phyloP scores from a whole-genome alignment of 2,329 filamentous ascomycete species.

The Cercospora brassicicola region DNA sequence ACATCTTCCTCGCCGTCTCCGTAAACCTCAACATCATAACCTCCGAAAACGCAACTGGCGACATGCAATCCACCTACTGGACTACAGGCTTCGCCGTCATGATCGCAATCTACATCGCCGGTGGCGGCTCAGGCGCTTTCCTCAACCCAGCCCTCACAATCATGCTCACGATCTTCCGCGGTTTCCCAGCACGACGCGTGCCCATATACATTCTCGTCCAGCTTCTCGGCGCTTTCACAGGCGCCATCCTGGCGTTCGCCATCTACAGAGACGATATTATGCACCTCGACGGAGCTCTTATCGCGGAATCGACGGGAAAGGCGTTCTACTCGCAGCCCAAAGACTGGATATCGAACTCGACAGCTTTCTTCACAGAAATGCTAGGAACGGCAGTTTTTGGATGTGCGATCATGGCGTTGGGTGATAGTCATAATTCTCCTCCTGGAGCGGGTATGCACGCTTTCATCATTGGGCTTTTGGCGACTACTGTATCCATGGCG shows the following conservation, averaged over 20 bases:
- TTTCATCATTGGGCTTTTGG: slow-evolving; percentile 51
- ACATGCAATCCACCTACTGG: slow-evolving; percentile 33
- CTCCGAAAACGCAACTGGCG: slow-evolving; percentile 37
- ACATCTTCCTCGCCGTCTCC: slow-evolving; percentile 29
- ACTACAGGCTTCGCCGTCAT: slow-evolving; percentile 58
- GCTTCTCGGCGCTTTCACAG: slow-evolving; percentile 54
- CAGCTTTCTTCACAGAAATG: slow-evolving; percentile 51
- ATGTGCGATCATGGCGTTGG: slow-evolving; percentile 45
- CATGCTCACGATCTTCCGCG: slow-evolving; percentile 48
- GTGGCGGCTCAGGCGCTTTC: slow-evolving; percentile 51
- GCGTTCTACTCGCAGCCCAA: slow-evolving; percentile 35
- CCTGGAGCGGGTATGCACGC: slow-evolving; percentile 55
- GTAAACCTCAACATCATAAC: slow-evolving; percentile 43
- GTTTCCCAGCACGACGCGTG: slow-evolving; percentile 55
- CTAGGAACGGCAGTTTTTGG: slow-evolving; percentile 40
- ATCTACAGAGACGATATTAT: slow-evolving; percentile 45
- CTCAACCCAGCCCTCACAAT: slow-evolving; percentile 52
- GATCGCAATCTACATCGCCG: slow-evolving; percentile 46
- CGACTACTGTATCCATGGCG: slow-evolving; percentile 41
- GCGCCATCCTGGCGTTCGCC: slow-evolving; percentile 49
- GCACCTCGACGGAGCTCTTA: slow-evolving; percentile 43
- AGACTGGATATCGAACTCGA: slow-evolving; percentile 33
- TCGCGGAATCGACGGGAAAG: slow-evolving; percentile 27
- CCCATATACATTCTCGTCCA: slow-evolving; percentile 55
- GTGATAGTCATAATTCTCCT: slow-evolving; percentile 34